phyloP scores from a whole-genome alignment of 2,329 filamentous ascomycete species.

The Pleochaeta shiraiana region DNA sequence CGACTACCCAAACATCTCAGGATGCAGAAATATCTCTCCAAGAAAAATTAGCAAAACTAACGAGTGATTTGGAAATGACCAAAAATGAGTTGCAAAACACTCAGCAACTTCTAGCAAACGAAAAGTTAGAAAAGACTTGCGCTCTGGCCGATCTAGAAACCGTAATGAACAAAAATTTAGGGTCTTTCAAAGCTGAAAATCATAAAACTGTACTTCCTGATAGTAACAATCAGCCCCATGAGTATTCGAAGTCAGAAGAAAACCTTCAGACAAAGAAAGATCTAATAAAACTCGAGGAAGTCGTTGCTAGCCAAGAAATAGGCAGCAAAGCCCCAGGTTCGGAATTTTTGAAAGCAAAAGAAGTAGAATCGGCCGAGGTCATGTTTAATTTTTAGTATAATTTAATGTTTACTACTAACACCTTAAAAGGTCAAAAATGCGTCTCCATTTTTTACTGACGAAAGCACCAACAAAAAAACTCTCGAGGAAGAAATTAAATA shows the following conservation, averaged over 20 bases:
- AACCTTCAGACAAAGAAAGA: too few species aligned
- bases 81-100: conserved; percentile 13
- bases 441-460: neutral
- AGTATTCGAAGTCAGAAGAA: too few species aligned
- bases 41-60: conserved; percentile 24
- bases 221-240: too few species aligned
- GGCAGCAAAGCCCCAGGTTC: too few species aligned
- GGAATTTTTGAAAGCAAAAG: too few species aligned
- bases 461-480: neutral
- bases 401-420: neutral
- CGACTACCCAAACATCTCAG: conserved; percentile 12
- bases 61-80: conserved; percentile 7
- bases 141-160: conserved; percentile 36
- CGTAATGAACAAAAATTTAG: too few species aligned
- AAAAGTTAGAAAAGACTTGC: conserved; percentile 23
- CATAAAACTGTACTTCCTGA: too few species aligned
- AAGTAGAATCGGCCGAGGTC: conserved; percentile 39
- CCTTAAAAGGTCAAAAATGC: neutral
- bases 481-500: conserved; percentile 15
- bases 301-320: too few species aligned
- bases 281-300: too few species aligned
- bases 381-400: conserved; percentile 22
- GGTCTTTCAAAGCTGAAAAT: too few species aligned
- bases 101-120: conserved; percentile 18
- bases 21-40: conserved; percentile 10